Percentiles rank a stretch among this genome's conserved stretches.
Evolutionary conservation across 2,329 filamentous ascomycete species (phyloP).

Genomic region (Rhexocercosporidium sp.): DNA sequence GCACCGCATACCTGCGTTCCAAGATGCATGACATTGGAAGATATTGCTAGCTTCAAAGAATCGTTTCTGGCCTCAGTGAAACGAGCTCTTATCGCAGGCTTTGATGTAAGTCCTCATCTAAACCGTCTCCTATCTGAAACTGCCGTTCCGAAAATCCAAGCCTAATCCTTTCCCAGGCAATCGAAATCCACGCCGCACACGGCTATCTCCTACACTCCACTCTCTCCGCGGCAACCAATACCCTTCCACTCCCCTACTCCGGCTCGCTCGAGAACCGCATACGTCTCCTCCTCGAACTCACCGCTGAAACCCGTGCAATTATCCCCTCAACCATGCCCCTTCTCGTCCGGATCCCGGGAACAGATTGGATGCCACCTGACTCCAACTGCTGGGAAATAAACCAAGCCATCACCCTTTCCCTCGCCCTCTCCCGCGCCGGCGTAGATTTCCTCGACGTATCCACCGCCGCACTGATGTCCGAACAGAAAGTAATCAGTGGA

Average conservation of each 20-base stretch:
- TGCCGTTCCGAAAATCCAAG: background rate
- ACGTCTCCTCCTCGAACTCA: constrained; percentile 68
- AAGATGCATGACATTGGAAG: constrained; percentile 68
- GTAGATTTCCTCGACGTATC: constrained; percentile 79
- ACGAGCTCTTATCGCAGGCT: constrained; percentile 67
- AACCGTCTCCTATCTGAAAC: constrained; percentile 10
- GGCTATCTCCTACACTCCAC: constrained; percentile 77
- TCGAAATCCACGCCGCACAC: constrained; percentile 80
- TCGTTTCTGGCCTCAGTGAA: constrained; percentile 63
- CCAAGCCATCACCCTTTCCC: constrained; percentile 66
- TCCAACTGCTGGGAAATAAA: constrained; percentile 68
- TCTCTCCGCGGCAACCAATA: constrained; percentile 69
- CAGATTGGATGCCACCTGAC: constrained; percentile 71
- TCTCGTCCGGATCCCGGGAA: constrained; percentile 73
- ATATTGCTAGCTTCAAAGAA: constrained; percentile 68
- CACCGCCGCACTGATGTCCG: constrained; percentile 60
- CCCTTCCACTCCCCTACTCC: constrained; percentile 69
- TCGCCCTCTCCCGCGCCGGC: constrained; percentile 64
- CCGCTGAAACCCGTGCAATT: constrained; percentile 62
- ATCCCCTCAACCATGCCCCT: constrained; percentile 72
- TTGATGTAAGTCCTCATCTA: constrained; percentile 54
- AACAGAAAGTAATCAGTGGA: constrained; percentile 60
- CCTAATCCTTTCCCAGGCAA: constrained; percentile 40
- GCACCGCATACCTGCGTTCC: constrained; percentile 67
- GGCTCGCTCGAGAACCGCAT: constrained; percentile 73